Evolutionary conservation across 495 filamentous ascomycete genomes (phyloP).

Genomic region (Talaromyces adpressus): DNA sequence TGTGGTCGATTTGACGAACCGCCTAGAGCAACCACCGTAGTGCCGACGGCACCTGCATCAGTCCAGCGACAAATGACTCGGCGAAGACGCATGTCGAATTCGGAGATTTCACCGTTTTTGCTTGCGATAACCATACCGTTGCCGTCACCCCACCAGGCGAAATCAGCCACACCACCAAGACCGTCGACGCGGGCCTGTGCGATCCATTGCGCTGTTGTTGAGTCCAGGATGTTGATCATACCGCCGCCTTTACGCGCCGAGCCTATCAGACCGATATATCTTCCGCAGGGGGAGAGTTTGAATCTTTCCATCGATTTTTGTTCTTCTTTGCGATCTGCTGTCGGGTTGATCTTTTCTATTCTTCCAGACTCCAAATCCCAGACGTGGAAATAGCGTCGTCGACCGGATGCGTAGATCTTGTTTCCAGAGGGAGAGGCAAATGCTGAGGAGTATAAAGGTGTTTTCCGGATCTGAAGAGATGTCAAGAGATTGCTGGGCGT

Average conservation of each 20-base stretch:
- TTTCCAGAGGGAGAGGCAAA: slow-evolving; percentile 51
- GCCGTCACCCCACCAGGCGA: slow-evolving; percentile 85
- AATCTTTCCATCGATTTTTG: slow-evolving; percentile 89
- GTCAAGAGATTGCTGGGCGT: slow-evolving; percentile 80
- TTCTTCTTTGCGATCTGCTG: slow-evolving; percentile 59
- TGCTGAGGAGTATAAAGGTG: slow-evolving; percentile 70
- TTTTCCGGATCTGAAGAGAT: slow-evolving; percentile 75
- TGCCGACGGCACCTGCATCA: slow-evolving; percentile 85
- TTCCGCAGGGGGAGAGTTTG: slow-evolving; percentile 76
- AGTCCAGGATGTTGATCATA: slow-evolving; percentile 76
- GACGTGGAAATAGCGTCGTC: slow-evolving; percentile 85
- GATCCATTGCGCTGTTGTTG: slow-evolving; percentile 81
- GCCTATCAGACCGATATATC: slow-evolving; percentile 74
- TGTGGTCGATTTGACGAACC: slow-evolving; percentile 41
- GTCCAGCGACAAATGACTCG: slow-evolving; percentile 73
- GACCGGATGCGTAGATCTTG: slow-evolving; percentile 72
- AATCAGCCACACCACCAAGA: slow-evolving; percentile 75
- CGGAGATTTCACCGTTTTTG: slow-evolving; percentile 86
- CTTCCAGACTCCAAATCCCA: slow-evolving; percentile 81
- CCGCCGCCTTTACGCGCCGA: slow-evolving; percentile 76
- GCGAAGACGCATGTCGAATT: slow-evolving; percentile 64
- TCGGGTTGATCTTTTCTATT: slow-evolving; percentile 77
- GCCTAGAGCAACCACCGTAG: slow-evolving; percentile 71
- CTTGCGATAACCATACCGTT: slow-evolving; percentile 68
- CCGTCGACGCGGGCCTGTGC: slow-evolving; percentile 77